Evolutionary conservation across 2,329 filamentous ascomycete species (phyloP).

Genomic region (Aspergillus caelatus): DNA sequence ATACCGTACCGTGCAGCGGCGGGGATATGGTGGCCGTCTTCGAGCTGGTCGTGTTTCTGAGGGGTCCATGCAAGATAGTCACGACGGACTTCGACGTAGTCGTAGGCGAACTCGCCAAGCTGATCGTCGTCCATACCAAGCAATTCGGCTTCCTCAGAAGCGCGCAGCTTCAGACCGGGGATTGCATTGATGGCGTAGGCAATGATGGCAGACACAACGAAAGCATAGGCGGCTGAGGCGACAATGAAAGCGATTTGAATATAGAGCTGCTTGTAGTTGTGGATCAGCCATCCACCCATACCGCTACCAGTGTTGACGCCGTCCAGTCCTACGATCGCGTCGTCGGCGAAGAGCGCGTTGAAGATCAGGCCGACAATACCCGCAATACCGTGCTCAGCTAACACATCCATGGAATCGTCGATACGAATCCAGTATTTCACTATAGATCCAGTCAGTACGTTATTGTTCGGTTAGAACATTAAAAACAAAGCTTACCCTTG

Average conservation of each 20-base stretch:
- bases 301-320: slow-evolving; percentile 56
- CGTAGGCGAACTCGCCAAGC: slow-evolving; percentile 55
- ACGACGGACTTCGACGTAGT: slow-evolving; percentile 55
- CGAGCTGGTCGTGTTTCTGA: slow-evolving; percentile 44
- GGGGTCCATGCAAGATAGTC: slow-evolving; percentile 56
- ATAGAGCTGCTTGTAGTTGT: slow-evolving; percentile 70
- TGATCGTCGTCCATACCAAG: slow-evolving; percentile 62
- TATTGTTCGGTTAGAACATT: background rate
- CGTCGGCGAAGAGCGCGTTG: slow-evolving; percentile 75
- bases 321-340: slow-evolving; percentile 74
- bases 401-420: slow-evolving; percentile 87
- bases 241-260: slow-evolving; percentile 71
- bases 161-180: slow-evolving; percentile 70
- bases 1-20: slow-evolving; percentile 64
- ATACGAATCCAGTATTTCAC: slow-evolving; percentile 76
- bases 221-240: slow-evolving; percentile 67
- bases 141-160: slow-evolving; percentile 68
- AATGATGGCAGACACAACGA: slow-evolving; percentile 68
- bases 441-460: slow-evolving; percentile 28
- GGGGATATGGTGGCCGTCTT: slow-evolving; percentile 57
- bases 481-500: slow-evolving; percentile 67
- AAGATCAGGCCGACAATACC: slow-evolving; percentile 79
- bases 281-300: slow-evolving; percentile 70
- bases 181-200: slow-evolving; percentile 72
- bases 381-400: slow-evolving; percentile 84